phyloP scores from a whole-genome alignment of 306 rosid species.

The Cucurbita maxima region DNA sequence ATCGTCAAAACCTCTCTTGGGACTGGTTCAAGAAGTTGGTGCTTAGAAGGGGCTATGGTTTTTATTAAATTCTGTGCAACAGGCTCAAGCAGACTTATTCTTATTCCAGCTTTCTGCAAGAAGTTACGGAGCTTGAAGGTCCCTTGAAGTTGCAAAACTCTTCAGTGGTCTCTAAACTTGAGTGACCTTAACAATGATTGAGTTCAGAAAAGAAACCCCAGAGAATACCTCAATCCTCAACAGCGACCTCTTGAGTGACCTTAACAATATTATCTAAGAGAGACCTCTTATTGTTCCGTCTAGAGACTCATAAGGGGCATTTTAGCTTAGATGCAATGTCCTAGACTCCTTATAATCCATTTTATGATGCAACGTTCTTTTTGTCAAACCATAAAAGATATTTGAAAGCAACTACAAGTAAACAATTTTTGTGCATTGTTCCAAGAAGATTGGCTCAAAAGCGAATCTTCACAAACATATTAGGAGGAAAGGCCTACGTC shows the following conservation, averaged over 20 bases:
- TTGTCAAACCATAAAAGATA: background rate
- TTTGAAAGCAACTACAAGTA: background rate
- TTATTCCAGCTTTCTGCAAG: background rate
- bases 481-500: background rate
- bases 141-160: background rate
- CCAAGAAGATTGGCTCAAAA: background rate
- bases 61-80: background rate
- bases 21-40: background rate
- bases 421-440: background rate
- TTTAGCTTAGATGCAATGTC: background rate
- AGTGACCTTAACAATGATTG: background rate
- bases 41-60: background rate
- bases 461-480: background rate
- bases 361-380: background rate
- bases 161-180: background rate
- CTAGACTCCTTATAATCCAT: background rate
- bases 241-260: too few species aligned
- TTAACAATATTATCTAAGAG: too few species aligned
- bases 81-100: background rate
- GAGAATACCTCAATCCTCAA: background rate
- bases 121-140: background rate
- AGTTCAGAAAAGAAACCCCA: background rate
- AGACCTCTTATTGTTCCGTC: background rate
- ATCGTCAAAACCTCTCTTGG: background rate
- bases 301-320: background rate